Base-by-base conservation (phyloP, 306 rosid species). In the Acacia melanoxylon region DNA sequence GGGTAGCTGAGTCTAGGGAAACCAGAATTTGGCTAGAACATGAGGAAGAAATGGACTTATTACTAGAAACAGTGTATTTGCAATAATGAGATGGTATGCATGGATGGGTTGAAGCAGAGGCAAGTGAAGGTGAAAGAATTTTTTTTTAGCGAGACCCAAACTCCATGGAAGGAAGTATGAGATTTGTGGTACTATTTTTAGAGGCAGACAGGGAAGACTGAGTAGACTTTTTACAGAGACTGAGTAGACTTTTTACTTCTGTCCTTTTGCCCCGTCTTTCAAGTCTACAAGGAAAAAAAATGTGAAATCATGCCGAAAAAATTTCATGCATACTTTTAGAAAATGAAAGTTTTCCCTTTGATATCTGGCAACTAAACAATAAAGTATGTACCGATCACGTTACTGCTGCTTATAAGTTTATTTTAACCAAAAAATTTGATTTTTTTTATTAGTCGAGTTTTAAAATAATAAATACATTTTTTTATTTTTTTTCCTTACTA, bases 151-250 rank as follows among this genome's bases (percentile, higher is more conserved):
- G 82, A 62, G 45, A 76, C 89, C 83, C 85, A 75, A 81, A 84
- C 86, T 87, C 94, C 91, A 93, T 91, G 87, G 90, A 87, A 84
- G 87, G 89, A 85, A 83, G 87, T 88, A 82, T 84, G 91, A 85
- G 83, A 37, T 56, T 24, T 44, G 81, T 20, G 65, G 88, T 29
- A 81, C 90, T 70, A 83, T 67, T 82, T 85, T 46, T 31, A 72
- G 85, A 51, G 87, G 83, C 92, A 70, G 69, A 65, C 58, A 69
- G 49, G 68, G 11, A 7, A 75, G 78, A 65, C 67, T 37, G 74
- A 72, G 77, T 48, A 7, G 61, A 46, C 42, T 41, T 19, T 56
- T 22, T 29, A 54, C 72, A n/a, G n/a, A 75, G 78, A 65, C 67
- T 37, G 74, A 72, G 77, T 48, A 7, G 61, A 46, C 42, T 41